Conservation (phyloP, 192 early-diverging fungal species). For the Umbelopsis isabellina region DNA sequence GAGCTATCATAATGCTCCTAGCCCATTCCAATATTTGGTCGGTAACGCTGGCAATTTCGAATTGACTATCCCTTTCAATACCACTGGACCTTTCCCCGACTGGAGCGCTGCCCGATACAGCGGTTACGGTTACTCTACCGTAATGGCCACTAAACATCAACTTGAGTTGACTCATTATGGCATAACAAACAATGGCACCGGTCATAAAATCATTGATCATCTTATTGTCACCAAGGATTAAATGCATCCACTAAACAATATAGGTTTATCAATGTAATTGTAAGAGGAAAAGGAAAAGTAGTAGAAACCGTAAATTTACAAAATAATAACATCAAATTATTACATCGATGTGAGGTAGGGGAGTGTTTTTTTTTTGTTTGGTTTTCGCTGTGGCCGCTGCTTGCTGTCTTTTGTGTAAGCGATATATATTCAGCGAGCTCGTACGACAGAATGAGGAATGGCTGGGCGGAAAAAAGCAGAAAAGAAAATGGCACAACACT, state of each 20-base stretch:
- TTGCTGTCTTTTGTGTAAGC: not conserved
- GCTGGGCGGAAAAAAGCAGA: not conserved
- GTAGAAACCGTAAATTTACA: constrained; percentile 9
- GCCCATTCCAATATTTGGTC: constrained; percentile 30
- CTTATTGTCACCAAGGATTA: constrained; percentile 33
- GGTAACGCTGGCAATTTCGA: constrained; percentile 37
- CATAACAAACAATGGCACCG: constrained; percentile 24
- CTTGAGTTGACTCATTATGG: constrained; percentile 27
- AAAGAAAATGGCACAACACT: not conserved
- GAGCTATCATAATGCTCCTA: constrained; percentile 35
- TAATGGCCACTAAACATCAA: constrained; percentile 20
- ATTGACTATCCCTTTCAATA: constrained; percentile 13
- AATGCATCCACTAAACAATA: not conserved
- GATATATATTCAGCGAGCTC: not conserved
- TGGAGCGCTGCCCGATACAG: constrained; percentile 33
- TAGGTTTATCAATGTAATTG: not conserved
- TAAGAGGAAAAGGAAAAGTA: constrained; percentile 1
- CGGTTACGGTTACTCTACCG: constrained; percentile 32
- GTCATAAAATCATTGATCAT: constrained; percentile 29
- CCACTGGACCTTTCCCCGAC: constrained; percentile 17
- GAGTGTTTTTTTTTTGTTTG: too few species aligned
- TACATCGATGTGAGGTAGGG: too few species aligned
- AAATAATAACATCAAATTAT: constrained; percentile 1
- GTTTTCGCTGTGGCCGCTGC: not conserved
- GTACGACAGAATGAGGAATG: not conserved